A percentile compares a stretch with the other conserved stretches of the same genome.
Evolutionary conservation across 2,329 filamentous ascomycete genomes (phyloP).

Genomic region (Arachnopeziza araneosa): DNA sequence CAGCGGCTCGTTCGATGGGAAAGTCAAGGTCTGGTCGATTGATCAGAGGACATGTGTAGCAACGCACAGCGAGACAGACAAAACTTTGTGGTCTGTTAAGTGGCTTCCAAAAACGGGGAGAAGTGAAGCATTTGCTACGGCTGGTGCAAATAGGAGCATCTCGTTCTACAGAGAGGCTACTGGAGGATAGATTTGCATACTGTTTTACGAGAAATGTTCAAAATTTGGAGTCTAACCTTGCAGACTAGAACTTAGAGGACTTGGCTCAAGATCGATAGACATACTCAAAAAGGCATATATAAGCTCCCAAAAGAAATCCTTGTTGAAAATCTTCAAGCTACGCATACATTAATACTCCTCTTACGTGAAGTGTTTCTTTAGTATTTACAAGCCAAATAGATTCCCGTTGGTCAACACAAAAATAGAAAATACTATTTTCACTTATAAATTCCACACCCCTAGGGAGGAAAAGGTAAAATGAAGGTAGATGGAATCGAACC

Average conservation of each 20-base stretch:
- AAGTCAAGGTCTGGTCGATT: conserved; percentile 93
- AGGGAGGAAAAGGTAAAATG: background rate
- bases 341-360: too few species aligned
- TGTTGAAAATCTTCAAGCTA: background rate
- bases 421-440: too few species aligned
- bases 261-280: background rate
- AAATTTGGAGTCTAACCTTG: background rate
- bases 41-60: conserved; percentile 80
- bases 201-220: background rate
- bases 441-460: too few species aligned
- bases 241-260: too few species aligned
- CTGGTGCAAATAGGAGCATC: conserved; percentile 69
- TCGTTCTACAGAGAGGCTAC: conserved; percentile 83
- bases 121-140: conserved; percentile 71
- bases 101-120: conserved; percentile 69
- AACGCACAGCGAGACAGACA: conserved; percentile 87
- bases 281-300: background rate
- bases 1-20: conserved; percentile 85
- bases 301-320: background rate
- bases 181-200: conserved; percentile 36
- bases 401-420: too few species aligned
- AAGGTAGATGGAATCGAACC: background rate
- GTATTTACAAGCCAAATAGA: too few species aligned
- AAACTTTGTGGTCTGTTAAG: conserved; percentile 74
- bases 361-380: too few species aligned